These are phyloP conservation scores for Odonthalia washingtoniensis DNA, from an alignment of 31 red algal genomes.

Conservation along the genomic window DNA sequence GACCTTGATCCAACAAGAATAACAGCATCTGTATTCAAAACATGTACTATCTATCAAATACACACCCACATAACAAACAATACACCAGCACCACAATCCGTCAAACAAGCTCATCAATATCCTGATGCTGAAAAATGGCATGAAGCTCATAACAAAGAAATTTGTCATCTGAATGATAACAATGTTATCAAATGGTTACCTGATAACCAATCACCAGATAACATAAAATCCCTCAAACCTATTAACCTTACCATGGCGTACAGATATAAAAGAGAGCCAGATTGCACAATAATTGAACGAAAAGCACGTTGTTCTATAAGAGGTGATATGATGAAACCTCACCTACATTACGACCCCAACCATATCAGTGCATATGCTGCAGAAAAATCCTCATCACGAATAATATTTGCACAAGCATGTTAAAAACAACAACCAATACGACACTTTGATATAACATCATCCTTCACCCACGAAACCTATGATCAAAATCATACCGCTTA, in stretches of 20 bases:
- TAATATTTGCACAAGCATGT: no score
- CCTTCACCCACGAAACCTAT: no score
- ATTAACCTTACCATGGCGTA: neutral
- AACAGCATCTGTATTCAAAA: neutral
- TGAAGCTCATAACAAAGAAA: conserved; percentile 13
- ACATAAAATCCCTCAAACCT: neutral
- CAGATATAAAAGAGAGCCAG: no score
- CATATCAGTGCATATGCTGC: no score
- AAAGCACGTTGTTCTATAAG: no score
- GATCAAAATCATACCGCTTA: no score
- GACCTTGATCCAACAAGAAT: no score
- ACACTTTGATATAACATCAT: no score
- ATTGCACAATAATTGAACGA: no score
- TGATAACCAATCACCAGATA: conserved; percentile 2
- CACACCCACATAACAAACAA: neutral
- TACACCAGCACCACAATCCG: conserved; percentile 22
- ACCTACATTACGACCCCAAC: no score
- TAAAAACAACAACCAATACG: no score
- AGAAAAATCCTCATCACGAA: neutral
- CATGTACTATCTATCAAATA: neutral
- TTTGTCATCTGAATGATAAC: conserved; percentile 21
- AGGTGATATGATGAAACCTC: no score
- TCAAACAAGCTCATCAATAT: conserved; percentile 24
- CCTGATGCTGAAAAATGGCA: conserved; percentile 35
- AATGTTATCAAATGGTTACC: conserved; percentile 16